These are phyloP conservation scores for Lactifluus volemus DNA, from an alignment of 768 basidiomycete genomes.

Conservation along the genomic window DNA sequence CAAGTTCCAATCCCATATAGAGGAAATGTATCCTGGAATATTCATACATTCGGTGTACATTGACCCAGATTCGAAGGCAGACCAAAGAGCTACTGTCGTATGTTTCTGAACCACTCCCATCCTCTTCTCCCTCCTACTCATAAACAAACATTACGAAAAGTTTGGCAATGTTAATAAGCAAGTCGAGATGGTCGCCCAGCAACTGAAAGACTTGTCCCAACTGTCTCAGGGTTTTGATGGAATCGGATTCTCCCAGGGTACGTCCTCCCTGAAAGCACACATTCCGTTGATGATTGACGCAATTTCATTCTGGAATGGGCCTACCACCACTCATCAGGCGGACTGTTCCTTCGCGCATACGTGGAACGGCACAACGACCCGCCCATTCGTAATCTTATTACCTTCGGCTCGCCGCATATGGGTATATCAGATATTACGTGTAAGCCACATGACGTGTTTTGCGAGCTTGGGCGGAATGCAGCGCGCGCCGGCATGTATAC, in stretches of 20 bases:
- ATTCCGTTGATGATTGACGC: not conserved
- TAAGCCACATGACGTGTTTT: constrained; percentile 54
- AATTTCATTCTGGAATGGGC: not conserved
- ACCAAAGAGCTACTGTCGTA: constrained; percentile 65
- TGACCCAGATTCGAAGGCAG: constrained; percentile 49
- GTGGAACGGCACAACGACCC: constrained; percentile 30
- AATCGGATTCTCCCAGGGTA: constrained; percentile 81
- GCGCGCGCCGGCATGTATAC: constrained; percentile 59
- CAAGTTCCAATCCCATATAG: constrained; percentile 49
- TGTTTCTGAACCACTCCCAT: constrained; percentile 25
- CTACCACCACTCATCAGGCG: constrained; percentile 29
- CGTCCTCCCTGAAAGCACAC: not conserved
- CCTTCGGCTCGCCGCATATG: constrained; percentile 85
- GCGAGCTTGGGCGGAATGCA: constrained; percentile 55
- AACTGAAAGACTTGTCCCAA: constrained; percentile 56
- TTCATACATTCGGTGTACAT: constrained; percentile 71
- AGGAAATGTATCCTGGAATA: constrained; percentile 60
- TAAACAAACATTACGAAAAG: constrained; percentile 29
- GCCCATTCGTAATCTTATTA: constrained; percentile 71
- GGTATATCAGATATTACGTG: constrained; percentile 70
- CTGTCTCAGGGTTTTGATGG: constrained; percentile 71
- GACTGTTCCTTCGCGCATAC: no score
- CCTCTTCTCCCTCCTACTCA: not conserved
- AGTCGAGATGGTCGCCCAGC: constrained; percentile 51
- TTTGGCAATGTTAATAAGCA: constrained; percentile 75